A percentile compares a stretch with the other conserved stretches of the same genome.
Evolutionary conservation across 257 asterid species (phyloP).

Genomic region (Solanum pimpinellifolium): DNA sequence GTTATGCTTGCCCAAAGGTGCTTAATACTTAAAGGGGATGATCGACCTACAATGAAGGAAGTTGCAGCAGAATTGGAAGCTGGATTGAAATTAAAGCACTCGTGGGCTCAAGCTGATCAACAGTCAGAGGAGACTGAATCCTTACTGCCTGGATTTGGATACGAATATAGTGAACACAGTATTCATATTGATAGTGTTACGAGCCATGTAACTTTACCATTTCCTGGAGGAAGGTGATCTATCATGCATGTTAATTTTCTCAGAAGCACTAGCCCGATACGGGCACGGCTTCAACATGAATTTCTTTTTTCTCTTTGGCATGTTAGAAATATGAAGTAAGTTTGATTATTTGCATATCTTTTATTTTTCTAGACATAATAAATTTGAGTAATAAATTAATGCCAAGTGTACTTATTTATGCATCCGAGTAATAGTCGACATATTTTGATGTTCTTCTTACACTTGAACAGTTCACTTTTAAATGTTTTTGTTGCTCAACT

Average conservation of each 20-base stretch:
- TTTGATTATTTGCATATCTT: background rate
- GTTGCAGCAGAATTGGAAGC: slow-evolving; percentile 19
- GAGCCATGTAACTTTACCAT: background rate
- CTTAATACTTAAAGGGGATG: slow-evolving; percentile 20
- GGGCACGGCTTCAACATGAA: too few relatives aligned
- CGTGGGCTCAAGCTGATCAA: background rate
- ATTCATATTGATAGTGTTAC: slow-evolving; percentile 1
- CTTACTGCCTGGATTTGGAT: background rate
- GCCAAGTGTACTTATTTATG: background rate
- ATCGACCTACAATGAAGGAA: slow-evolving; percentile 35
- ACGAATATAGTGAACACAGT: background rate
- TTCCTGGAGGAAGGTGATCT: slow-evolving; percentile 12
- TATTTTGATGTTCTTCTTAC: too few relatives aligned
- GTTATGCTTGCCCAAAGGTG: slow-evolving; percentile 17
- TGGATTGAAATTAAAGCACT: slow-evolving; percentile 3
- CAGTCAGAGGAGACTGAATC: background rate
- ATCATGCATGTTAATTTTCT: background rate
- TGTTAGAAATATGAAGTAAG: background rate
- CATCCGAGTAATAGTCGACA: too few relatives aligned
- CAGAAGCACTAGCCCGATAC: background rate
- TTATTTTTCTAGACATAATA: background rate
- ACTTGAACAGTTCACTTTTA: too few relatives aligned
- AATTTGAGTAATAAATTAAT: background rate
- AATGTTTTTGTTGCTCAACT: too few relatives aligned
- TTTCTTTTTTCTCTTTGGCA: background rate